Evolutionary conservation across 495 filamentous ascomycete genomes (phyloP).

Genomic region (Usnea hakonensis): DNA sequence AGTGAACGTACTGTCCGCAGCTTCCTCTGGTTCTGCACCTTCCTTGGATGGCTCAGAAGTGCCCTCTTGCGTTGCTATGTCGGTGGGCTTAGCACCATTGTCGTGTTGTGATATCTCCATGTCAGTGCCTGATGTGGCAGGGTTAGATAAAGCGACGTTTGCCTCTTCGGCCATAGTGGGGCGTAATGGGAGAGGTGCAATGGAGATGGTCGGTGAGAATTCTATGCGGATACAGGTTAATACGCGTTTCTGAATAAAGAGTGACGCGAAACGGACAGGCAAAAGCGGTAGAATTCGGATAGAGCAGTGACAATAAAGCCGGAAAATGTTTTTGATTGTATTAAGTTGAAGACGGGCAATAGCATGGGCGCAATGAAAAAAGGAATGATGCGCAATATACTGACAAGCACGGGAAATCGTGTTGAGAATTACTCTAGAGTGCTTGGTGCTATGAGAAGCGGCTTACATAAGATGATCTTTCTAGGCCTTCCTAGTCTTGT

Average conservation of each 20-base stretch:
- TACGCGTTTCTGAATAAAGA: slow-evolving; percentile 13
- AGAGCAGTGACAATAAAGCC: neutral
- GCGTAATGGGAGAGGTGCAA: neutral
- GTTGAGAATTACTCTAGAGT: slow-evolving; percentile 1
- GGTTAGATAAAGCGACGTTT: neutral
- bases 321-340: neutral
- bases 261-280: neutral
- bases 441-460: slow-evolving; percentile 6
- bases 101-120: slow-evolving; percentile 4
- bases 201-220: slow-evolving; percentile 2
- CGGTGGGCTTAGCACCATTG: neutral
- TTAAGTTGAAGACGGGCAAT: slow-evolving; percentile 1
- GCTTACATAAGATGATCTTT: slow-evolving; percentile 17
- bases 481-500: neutral
- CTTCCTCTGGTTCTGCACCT: slow-evolving; percentile 4
- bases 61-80: neutral
- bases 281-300: neutral
- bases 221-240: neutral
- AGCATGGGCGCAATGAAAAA: slow-evolving; percentile 10
- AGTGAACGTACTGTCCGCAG: slow-evolving; percentile 1
- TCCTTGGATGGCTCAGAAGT: slow-evolving; percentile 5
- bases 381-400: neutral
- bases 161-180: slow-evolving; percentile 12
- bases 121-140: neutral
- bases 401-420: slow-evolving; percentile 5